Evolutionary conservation across 1,139 yeast genomes (phyloP).

Genomic region (Zhuliangozyma blackwelliae): DNA sequence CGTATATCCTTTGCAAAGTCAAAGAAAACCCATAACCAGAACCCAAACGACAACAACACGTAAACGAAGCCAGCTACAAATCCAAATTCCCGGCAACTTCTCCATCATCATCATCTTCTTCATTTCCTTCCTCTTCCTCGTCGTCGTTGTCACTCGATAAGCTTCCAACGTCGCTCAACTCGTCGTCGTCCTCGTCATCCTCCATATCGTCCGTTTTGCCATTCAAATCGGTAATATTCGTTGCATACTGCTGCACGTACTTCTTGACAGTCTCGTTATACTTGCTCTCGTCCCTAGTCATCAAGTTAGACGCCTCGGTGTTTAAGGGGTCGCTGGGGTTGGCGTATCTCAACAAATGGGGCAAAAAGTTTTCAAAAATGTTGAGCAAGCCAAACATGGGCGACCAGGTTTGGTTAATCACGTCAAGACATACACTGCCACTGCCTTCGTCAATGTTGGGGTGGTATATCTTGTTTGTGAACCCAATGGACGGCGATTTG

Average conservation of each 20-base stretch:
- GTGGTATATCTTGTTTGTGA: slow-evolving; percentile 85
- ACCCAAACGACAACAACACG: no score
- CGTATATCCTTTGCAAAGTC: no score
- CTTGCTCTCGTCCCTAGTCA: slow-evolving; percentile 63
- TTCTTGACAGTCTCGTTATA: slow-evolving; percentile 69
- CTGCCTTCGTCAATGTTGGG: slow-evolving; percentile 90
- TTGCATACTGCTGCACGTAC: slow-evolving; percentile 74
- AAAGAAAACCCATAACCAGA: no score
- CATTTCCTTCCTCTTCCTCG: slow-evolving; percentile 8
- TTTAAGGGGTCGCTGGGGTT: slow-evolving; percentile 93
- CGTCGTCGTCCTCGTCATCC: slow-evolving; percentile 46
- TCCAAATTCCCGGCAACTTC: no score
- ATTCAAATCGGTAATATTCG: slow-evolving; percentile 17
- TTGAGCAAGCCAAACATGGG: slow-evolving; percentile 94
- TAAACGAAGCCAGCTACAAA: no score
- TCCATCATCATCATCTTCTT: no score
- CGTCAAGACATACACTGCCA: slow-evolving; percentile 94
- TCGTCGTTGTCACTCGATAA: slow-evolving; percentile 43
- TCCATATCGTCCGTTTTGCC: slow-evolving; percentile 33
- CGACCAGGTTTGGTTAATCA: slow-evolving; percentile 96
- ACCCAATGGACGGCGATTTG: slow-evolving; percentile 94
- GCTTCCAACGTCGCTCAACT: slow-evolving; percentile 47
- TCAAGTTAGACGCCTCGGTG: slow-evolving; percentile 82
- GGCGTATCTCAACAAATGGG: slow-evolving; percentile 87
- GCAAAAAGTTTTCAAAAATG: slow-evolving; percentile 89